Evolutionary conservation across 352 stramenopile genomes (phyloP), one percentile per base, ranked within the genome.

Genomic region (Pseudoperonospora humuli): DNA sequence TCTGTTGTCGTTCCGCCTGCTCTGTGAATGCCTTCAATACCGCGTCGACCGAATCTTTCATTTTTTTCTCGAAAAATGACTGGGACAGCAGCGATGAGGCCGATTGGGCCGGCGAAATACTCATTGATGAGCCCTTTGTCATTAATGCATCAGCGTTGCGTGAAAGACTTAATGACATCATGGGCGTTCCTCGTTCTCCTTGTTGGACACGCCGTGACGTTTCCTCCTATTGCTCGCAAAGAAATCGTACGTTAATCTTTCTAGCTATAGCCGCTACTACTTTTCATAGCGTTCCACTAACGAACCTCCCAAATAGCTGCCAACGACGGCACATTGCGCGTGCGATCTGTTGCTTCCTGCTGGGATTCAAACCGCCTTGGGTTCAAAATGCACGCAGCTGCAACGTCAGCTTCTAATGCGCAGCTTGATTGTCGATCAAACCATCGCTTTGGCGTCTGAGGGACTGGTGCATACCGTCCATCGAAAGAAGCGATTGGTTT

Each of bases 21-120:
- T 58, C 59, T 20, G 65, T 39, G 36, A 89, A 56, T 21, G 68
- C 44, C 8, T 68, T 20, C 19, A 93, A 55, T 5, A 93, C 69
- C 3, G 44, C 27, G n/a, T 74, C 53, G 6, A 85, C 44, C 7
- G 78, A 84, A 7, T 77, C 58, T 50, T 79, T 63, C 67, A 91
- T 85, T 27, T 83, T 84, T n/a, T 84, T 61, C 4, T 68, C 59
- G 32, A 90, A 93, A 65, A 81, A 81, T 10, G 81, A 91, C 36
- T 93, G 81, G 2, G 81, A 91, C 9, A 93, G 42, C 18, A 86
- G 41, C 21, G 73, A 75, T 5, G 70, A 71, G 15, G 66, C 32
- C 5, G 62, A 63, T n/a, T 64, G 50, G 7, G 64, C 61, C 13
- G 74, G 58, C 1, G 64, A 61, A 13, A 46, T 50, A 24, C 42